Evolutionary conservation across 2,329 filamentous ascomycete genomes (phyloP).

Genomic region (Zasmidium angulare): DNA sequence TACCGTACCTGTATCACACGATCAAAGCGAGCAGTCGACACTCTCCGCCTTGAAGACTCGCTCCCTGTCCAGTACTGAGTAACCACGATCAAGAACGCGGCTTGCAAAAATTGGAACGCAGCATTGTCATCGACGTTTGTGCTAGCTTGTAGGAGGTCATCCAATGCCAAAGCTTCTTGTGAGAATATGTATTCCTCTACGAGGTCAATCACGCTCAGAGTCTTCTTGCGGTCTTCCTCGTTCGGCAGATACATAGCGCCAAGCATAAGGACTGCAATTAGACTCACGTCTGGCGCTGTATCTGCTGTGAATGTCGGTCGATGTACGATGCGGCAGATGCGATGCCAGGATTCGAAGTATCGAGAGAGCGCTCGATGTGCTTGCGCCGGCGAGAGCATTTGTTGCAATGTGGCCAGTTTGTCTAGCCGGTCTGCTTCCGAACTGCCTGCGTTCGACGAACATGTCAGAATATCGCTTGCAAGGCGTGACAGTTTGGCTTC

Average conservation of each 20-base stretch:
- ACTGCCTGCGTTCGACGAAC: conserved; percentile 8
- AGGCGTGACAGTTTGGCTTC: background rate
- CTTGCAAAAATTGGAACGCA: background rate
- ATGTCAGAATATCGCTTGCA: conserved; percentile 8
- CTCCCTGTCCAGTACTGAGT: background rate
- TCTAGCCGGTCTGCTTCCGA: background rate
- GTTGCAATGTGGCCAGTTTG: background rate
- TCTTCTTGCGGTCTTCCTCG: conserved; percentile 10
- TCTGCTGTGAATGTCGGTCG: background rate
- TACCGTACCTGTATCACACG: background rate
- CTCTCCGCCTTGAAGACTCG: background rate
- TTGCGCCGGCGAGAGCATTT: background rate
- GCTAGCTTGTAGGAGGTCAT: background rate
- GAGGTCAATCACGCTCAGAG: background rate
- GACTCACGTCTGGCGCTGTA: background rate
- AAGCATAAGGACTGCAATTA: conserved; percentile 6
- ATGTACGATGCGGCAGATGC: background rate
- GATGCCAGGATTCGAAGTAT: background rate
- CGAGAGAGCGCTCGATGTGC: background rate
- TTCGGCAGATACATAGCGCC: conserved; percentile 13
- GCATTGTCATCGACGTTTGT: background rate
- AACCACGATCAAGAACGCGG: background rate
- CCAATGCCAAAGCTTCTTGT: background rate
- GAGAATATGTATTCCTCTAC: background rate
- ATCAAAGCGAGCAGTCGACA: background rate